Base-by-base conservation (phyloP, 202 grass and related monocot species). In the Brachypodium distachyon region DNA sequence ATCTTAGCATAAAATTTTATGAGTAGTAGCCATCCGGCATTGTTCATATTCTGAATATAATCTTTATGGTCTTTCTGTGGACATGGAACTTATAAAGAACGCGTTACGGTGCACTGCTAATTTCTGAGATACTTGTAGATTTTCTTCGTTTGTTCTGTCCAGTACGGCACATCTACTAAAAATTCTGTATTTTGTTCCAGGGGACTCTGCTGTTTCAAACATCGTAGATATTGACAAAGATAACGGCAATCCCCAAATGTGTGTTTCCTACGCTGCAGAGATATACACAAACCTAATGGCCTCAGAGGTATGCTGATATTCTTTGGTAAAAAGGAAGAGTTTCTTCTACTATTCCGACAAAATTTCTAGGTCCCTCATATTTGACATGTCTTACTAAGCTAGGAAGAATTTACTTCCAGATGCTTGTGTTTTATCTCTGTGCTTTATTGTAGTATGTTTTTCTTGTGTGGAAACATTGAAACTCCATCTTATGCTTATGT, bases 141-240 rank as follows among this genome's bases (percentile, higher is more conserved):
- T 40, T 19, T 74, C 31, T 87, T 78, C 27, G 17, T 54, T 41
- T 54, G 19, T 61, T 77, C 17, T 65, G 48, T 42, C 51, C 47
- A 81, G 25, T 88, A 61, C 33, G 28, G 26, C 6, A 53, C 38
- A 47, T 38, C 66, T 77, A 72, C 66, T 77, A 72, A 82, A 75
- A 21, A 57, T 32, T 84, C 44, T 92, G 38, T 77, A 34, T 88
- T 50, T 58, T 85, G 26, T 74, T 83, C 33, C 81, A 99, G 96
- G 92, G 60, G 57, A 70, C 7, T 71, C 74, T 53, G 52, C 61
- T 75, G 82, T 54, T 61, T 83, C 81, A 37, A 84, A 73, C 39
- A 83, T 90, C 63, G 55, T 89, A 67, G 84, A 95, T 72, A 90
- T 99, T 76, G 96, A 99, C 76, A 84, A 68, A 67, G 85, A 92